Conservation (phyloP, 192 early-diverging fungal species). For the Umbelopsis ramanniana region DNA sequence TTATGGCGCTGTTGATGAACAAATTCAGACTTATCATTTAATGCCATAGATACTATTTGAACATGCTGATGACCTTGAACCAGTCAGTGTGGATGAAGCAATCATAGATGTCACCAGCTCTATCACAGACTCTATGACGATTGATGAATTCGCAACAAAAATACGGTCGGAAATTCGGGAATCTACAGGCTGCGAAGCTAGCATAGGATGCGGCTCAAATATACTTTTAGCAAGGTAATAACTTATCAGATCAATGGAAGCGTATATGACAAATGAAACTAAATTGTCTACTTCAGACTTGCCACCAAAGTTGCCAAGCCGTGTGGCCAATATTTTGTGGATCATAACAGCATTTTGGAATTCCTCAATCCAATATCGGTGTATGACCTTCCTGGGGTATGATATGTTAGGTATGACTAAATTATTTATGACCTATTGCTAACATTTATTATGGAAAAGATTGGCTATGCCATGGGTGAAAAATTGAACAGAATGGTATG, state of each 20-base stretch:
- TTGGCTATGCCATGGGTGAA: constrained; percentile 58
- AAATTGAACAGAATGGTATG: constrained; percentile 44
- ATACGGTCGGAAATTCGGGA: constrained; percentile 56
- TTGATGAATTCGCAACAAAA: constrained; percentile 55
- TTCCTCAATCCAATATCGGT: constrained; percentile 39
- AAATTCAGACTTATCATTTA: neutral
- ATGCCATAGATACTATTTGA: constrained; percentile 59
- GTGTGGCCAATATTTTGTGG: constrained; percentile 50
- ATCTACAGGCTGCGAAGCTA: constrained; percentile 65
- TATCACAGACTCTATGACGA: constrained; percentile 35
- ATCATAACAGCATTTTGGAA: constrained; percentile 22
- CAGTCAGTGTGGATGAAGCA: constrained; percentile 87
- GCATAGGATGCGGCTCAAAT: constrained; percentile 78
- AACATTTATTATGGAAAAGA: constrained; percentile 35
- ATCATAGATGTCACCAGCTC: constrained; percentile 67
- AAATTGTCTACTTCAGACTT: constrained; percentile 35
- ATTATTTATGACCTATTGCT: neutral
- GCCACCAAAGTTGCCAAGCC: constrained; percentile 80
- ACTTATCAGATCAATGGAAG: neutral
- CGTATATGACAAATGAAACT: neutral
- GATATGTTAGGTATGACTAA: neutral
- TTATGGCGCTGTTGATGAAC: neutral
- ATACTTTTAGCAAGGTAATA: constrained; percentile 70
- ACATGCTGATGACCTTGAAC: constrained; percentile 72
- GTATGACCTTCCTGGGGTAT: constrained; percentile 52